These are phyloP conservation scores for Colletotrichum costaricense DNA, from an alignment of 2,329 filamentous ascomycete genomes.

Conservation along the genomic window DNA sequence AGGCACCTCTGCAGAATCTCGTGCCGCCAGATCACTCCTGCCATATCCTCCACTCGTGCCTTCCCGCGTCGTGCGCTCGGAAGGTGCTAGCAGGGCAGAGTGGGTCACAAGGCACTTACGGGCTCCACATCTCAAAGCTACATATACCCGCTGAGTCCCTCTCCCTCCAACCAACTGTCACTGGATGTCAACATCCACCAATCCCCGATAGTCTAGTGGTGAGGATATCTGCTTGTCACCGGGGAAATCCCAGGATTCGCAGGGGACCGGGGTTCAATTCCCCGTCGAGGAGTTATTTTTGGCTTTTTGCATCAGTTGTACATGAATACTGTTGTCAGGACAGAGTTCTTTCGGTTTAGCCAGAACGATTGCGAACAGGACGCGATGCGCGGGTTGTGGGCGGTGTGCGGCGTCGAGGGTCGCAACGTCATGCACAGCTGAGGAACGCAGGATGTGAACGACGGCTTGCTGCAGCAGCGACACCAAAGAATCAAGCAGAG, in stretches of 20 bases:
- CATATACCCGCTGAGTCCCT: fast-evolving
- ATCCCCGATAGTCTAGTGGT: constrained; percentile 37
- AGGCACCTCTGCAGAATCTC: too few species aligned
- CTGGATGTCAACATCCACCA: constrained; percentile 1
- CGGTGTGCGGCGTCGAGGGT: too few species aligned
- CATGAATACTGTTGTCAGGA: not conserved
- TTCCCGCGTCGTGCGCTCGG: too few species aligned
- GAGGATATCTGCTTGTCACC: constrained; percentile 36
- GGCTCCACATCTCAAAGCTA: fast-evolving
- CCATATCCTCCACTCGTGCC: too few species aligned
- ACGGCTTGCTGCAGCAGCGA: not conserved
- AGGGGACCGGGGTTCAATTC: constrained; percentile 37
- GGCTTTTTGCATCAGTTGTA: not conserved
- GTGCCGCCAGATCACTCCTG: too few species aligned
- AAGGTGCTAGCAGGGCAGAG: not conserved
- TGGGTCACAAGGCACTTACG: not conserved
- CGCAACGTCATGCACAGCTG: too few species aligned
- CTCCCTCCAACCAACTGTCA: not conserved
- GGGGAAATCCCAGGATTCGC: not conserved
- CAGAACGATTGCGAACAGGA: not conserved
- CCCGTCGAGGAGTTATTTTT: constrained; percentile 34
- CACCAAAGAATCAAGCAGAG: too few species aligned
- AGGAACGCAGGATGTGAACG: too few species aligned
- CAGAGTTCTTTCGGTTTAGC: not conserved
- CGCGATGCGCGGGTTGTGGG: too few species aligned